phyloP scores from a whole-genome alignment of 257 asterid genomes.

The Linaria vulgaris region DNA sequence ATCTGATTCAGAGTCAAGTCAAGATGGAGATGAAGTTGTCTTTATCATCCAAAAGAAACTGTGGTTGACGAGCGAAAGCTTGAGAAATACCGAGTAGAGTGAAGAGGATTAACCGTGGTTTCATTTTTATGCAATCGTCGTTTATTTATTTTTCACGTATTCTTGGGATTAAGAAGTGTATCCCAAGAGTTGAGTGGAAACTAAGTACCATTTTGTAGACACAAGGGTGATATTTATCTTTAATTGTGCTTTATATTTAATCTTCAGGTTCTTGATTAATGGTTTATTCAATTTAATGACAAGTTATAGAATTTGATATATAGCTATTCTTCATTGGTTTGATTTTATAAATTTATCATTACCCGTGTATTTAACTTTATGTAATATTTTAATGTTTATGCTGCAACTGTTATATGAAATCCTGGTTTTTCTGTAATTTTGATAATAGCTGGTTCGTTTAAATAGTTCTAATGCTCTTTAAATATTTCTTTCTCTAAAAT shows the following conservation, averaged over 20 bases:
- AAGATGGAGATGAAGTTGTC: slow-evolving; percentile 66
- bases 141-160: slow-evolving; percentile 30
- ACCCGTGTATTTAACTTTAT: too few species aligned
- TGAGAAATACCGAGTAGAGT: slow-evolving; percentile 59
- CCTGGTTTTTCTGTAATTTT: too few species aligned
- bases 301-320: slow-evolving; percentile 31
- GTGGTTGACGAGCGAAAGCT: slow-evolving; percentile 88
- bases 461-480: too few species aligned
- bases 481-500: too few species aligned
- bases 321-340: slow-evolving; percentile 50
- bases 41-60: slow-evolving; percentile 73
- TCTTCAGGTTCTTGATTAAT: not conserved
- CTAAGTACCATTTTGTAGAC: slow-evolving; percentile 41
- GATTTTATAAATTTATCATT: not conserved
- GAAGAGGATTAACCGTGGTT: slow-evolving; percentile 21
- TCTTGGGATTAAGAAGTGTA: slow-evolving; percentile 41
- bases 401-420: too few species aligned
- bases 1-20: slow-evolving; percentile 48
- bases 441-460: too few species aligned
- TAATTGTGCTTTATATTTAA: not conserved
- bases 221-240: slow-evolving; percentile 29
- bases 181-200: slow-evolving; percentile 24
- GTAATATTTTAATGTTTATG: too few species aligned
- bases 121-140: slow-evolving; percentile 2
- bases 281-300: slow-evolving; percentile 33